phyloP scores from a whole-genome alignment of 2,329 filamentous ascomycete genomes.

The Botryotinia convoluta region DNA sequence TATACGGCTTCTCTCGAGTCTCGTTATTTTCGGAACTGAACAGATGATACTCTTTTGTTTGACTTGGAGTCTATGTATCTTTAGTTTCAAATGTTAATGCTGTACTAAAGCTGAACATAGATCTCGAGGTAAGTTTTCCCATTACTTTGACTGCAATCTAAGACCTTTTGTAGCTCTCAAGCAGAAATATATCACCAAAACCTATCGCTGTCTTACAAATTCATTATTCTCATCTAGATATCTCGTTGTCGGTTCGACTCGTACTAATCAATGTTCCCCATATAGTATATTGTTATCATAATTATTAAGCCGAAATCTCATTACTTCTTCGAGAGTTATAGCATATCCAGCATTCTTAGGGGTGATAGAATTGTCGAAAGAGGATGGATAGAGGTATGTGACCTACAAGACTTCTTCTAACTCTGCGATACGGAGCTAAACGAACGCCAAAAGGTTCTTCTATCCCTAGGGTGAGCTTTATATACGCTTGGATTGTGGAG shows the following conservation, averaged over 20 bases:
- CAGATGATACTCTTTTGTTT: not conserved
- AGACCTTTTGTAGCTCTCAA: not conserved
- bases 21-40: not conserved
- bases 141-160: not conserved
- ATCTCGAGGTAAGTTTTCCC: not conserved
- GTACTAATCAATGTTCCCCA: not conserved
- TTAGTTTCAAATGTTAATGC: not conserved
- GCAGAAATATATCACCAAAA: not conserved
- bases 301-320: not conserved
- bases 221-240: not conserved
- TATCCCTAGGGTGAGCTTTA: not conserved
- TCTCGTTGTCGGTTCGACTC: not conserved
- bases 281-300: not conserved
- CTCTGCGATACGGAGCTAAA: not conserved
- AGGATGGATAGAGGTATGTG: not conserved
- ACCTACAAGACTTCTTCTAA: not conserved
- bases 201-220: not conserved
- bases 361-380: not conserved
- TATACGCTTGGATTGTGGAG: not conserved
- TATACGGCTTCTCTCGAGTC: not conserved
- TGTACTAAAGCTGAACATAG: not conserved
- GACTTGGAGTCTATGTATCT: not conserved
- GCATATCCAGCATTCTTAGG: not conserved
- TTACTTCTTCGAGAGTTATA: not conserved
- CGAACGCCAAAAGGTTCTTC: rapidly evolving